These are phyloP conservation scores for Williopsis jadinii DNA, from an alignment of 1,139 yeast genomes.

Conservation along the genomic window DNA sequence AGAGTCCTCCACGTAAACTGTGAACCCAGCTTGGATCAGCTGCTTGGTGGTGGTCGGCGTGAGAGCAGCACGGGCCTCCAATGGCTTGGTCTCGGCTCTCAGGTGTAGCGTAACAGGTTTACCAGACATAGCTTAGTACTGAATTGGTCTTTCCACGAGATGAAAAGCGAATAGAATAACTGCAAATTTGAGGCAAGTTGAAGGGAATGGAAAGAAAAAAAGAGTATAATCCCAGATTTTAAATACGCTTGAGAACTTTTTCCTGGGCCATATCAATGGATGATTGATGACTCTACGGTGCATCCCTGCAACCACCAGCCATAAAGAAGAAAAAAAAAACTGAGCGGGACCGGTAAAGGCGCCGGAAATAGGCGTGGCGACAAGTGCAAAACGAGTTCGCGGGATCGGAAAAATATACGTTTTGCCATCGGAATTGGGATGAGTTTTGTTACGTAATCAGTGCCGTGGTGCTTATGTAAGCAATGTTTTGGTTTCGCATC, in stretches of 20 bases:
- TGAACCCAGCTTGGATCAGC: conserved; percentile 81
- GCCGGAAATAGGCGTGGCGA: background rate
- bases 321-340: too few relatives aligned
- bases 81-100: conserved; percentile 95
- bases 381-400: background rate
- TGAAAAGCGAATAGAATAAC: too few relatives aligned
- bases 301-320: too few relatives aligned
- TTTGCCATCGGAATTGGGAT: too few relatives aligned
- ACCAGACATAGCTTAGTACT: background rate
- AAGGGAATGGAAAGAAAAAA: background rate
- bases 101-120: conserved; percentile 55
- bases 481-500: too few relatives aligned
- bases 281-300: background rate
- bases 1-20: conserved; percentile 80
- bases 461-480: too few relatives aligned
- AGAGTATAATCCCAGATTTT: background rate
- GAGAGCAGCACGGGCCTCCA: conserved; percentile 95
- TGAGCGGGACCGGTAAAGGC: too few relatives aligned
- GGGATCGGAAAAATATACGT: too few relatives aligned
- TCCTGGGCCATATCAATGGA: background rate
- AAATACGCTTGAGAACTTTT: too few relatives aligned
- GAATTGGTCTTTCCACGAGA: too few relatives aligned
- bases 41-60: conserved; percentile 88
- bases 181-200: too few relatives aligned
- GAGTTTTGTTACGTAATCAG: too few relatives aligned